Conservation (phyloP, 2,329 filamentous ascomycete species). For the Epichloe uncinata region DNA sequence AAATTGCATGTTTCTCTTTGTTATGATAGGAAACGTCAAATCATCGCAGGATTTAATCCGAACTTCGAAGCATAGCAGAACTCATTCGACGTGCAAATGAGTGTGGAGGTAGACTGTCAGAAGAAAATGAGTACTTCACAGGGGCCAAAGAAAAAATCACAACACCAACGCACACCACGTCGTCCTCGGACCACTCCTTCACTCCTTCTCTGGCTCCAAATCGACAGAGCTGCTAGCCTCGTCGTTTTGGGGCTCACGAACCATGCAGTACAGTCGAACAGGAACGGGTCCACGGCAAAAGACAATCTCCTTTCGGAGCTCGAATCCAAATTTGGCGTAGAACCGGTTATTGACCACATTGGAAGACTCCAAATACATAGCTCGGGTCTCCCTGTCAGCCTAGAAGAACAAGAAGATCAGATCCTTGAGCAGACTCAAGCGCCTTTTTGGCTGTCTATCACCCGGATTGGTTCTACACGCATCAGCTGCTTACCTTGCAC, state of each 20-base stretch:
- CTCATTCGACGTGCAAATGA: not conserved
- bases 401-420: constrained; percentile 23
- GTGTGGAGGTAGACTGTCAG: not conserved
- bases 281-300: constrained; percentile 44
- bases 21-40: not conserved
- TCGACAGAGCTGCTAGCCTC: constrained; percentile 8
- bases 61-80: not conserved
- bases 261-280: constrained; percentile 66
- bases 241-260: constrained; percentile 49
- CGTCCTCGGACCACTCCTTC: not conserved
- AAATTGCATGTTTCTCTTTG: not conserved
- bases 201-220: constrained; percentile 1
- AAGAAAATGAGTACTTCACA: too few relatives aligned
- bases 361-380: constrained; percentile 70
- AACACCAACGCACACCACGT: not conserved
- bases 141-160: not conserved
- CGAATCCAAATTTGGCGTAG: constrained; percentile 66
- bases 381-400: constrained; percentile 54
- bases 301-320: constrained; percentile 47
- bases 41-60: not conserved
- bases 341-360: constrained; percentile 54
- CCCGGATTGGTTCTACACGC: too few relatives aligned
- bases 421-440: not conserved
- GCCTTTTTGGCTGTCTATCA: too few relatives aligned
- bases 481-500: constrained; percentile 30